Evolutionary conservation across 345 rosid species (phyloP), one percentile per base, ranked within the genome.

Genomic region (Salix caprea): DNA sequence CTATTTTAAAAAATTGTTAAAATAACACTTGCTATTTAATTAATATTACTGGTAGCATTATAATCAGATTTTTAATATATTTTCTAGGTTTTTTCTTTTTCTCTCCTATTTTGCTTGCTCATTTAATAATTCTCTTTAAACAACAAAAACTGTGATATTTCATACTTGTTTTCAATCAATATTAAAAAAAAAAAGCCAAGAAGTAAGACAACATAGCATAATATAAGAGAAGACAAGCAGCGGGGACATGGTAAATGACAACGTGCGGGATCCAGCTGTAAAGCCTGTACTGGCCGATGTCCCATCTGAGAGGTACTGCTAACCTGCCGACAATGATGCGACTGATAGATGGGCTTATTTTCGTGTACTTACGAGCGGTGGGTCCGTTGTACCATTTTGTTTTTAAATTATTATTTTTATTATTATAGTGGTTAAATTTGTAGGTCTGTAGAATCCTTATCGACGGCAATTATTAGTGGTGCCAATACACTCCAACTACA

Each of bases 231-330:
- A 30, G 32, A 34, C 6, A 34, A 34, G 36, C 36, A 5, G 36
- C 36, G 36, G 36, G 36, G 36, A 34, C 36, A 34, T 34, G 36
- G 36, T 30, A 30, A 28, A 30, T 30, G 30, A 30, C 30, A 30
- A 30, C 30, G 30, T 30, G 30, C 30, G 30, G 36, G 16, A n/a
- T 36, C 70, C 50, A 77, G 80, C 80, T 77, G 80, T 70, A 77
- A 70, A 48, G 65, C 32, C 3, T 37, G 66, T 16, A 34, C 40
- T 19, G 46, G 18, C 7, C 5, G 19, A 21, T 50, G 46, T 28
- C 2, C 14, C 28, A 18, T 1, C 14, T 52, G 36, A 28, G 13
- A 73, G 6, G 9, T 21, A 26, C 28, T 46, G 36, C 18, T 19
- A 19, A 24, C 58, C 11, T 16, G 73, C 73, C 60, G 60, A 48